Evolutionary conservation across 2,329 filamentous ascomycete genomes (phyloP).

Genomic region (Colletotrichum sp.): DNA sequence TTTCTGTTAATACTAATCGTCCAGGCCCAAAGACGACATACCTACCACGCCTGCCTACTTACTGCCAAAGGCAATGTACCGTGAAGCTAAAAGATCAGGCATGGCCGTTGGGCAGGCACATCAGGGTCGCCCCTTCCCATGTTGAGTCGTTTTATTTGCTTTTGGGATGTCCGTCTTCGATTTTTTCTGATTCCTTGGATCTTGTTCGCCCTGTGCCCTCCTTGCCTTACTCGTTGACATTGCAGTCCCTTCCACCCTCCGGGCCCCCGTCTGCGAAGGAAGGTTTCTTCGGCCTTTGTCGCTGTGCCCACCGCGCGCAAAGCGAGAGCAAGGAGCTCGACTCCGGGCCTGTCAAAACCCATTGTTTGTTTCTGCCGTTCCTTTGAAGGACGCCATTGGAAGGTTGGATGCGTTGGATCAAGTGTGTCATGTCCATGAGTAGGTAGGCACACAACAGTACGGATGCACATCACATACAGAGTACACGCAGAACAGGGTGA

Average conservation of each 20-base stretch:
- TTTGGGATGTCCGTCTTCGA: neutral
- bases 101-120: neutral
- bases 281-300: neutral
- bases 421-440: neutral
- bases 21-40: neutral
- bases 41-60: neutral
- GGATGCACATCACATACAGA: neutral
- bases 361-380: constrained; percentile 9
- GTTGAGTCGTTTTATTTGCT: neutral
- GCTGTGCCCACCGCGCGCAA: neutral
- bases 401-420: neutral
- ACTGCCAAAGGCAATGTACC: neutral
- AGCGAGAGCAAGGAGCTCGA: neutral
- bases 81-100: neutral
- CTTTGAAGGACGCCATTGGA: neutral
- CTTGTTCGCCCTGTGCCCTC: neutral
- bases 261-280: neutral
- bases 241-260: neutral
- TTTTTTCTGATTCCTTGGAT: neutral
- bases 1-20: neutral
- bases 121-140: constrained; percentile 3
- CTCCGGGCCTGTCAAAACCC: neutral
- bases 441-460: neutral
- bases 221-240: constrained; percentile 1
- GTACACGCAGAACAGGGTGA: neutral